Base-by-base conservation (phyloP, 2,329 filamentous ascomycete species). In the Sclerotinia glacialis region DNA sequence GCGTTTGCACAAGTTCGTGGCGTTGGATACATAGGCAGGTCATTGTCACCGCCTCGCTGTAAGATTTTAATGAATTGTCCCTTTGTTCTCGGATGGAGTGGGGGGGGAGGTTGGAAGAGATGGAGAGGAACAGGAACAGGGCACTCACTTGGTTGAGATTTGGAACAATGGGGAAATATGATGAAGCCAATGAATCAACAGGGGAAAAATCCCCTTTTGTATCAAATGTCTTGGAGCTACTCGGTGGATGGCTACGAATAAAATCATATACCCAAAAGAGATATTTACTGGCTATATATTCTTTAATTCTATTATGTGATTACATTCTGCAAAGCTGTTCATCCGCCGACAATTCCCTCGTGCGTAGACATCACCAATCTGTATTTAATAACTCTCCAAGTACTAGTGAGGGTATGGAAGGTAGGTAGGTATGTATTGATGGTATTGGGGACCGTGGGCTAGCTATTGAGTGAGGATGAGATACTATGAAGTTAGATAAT, bases 11-110 rank as follows among this genome's bases (percentile, higher is more conserved):
- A 44, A 61, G 64, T 66, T 66, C 18, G 55, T 66, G 64, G 64
- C 64, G 64, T 66, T 66, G 64, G 64, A 66, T 66, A 66, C 47
- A 52, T 53, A 66, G 55, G 64, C 55, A 61, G 55, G 64, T 66
- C 64, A 52, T 61, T 14, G 47, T 52, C n/a, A 61, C 64, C 64
- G 64, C 64, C 64, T 66, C 50, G 34, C 58, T 66, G 64, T 66
- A 66, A 66, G 64, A 66, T 52, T 65, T 49, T 66, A 66, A 66
- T 66, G 64, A 66, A 66, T 54, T 37, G 55, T 46, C 58, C 47
- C 42, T 65, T 61, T 66, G 55, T 50, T 44, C 47, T 61, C 44
- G n/a, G 31, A 23, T 34, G 58, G 8, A 26, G 21, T 49, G n/a
- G 21, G 21, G 44, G 23, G 55, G 21, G 21, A 28, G 23, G 55